Evolutionary conservation across 805 yeast genomes (phyloP).

Genomic region (Kluyveromyces lactis): DNA sequence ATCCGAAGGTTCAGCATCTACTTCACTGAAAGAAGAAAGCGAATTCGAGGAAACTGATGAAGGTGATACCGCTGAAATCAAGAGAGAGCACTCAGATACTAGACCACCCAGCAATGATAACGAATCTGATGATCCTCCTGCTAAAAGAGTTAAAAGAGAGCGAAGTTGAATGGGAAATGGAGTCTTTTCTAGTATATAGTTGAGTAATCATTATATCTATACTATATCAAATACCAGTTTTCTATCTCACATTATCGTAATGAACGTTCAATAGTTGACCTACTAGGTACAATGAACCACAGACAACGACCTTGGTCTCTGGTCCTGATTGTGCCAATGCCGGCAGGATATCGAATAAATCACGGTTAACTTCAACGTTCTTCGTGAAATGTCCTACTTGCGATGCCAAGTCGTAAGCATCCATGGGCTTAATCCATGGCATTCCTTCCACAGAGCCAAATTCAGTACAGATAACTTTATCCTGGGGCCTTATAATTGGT

Average conservation of each 20-base stretch:
- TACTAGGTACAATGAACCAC: constrained; percentile 65
- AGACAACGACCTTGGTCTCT: constrained; percentile 37
- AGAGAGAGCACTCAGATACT: neutral
- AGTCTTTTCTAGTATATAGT: too few relatives aligned
- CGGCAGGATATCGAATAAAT: constrained; percentile 23
- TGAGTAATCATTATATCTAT: too few relatives aligned
- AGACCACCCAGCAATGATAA: neutral
- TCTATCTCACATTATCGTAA: neutral
- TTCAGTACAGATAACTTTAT: constrained; percentile 50
- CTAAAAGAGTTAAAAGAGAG: neutral
- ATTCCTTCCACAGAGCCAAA: constrained; percentile 74
- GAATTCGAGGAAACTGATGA: neutral
- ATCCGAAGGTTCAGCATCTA: neutral
- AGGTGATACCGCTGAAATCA: neutral
- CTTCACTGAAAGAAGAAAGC: too few relatives aligned
- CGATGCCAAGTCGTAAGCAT: constrained; percentile 18
- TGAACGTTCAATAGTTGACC: constrained; percentile 37
- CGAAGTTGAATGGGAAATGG: neutral
- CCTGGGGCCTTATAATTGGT: constrained; percentile 42
- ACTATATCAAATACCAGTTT: too few relatives aligned
- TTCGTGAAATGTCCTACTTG: constrained; percentile 22
- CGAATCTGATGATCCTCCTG: neutral
- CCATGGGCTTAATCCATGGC: constrained; percentile 79
- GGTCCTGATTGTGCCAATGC: constrained; percentile 12
- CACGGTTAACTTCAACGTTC: constrained; percentile 20